Percentiles rank a stretch among this genome's conserved stretches.
Evolutionary conservation across 2,329 filamentous ascomycete genomes (phyloP).

Genomic region (Aspergillus intermedius): DNA sequence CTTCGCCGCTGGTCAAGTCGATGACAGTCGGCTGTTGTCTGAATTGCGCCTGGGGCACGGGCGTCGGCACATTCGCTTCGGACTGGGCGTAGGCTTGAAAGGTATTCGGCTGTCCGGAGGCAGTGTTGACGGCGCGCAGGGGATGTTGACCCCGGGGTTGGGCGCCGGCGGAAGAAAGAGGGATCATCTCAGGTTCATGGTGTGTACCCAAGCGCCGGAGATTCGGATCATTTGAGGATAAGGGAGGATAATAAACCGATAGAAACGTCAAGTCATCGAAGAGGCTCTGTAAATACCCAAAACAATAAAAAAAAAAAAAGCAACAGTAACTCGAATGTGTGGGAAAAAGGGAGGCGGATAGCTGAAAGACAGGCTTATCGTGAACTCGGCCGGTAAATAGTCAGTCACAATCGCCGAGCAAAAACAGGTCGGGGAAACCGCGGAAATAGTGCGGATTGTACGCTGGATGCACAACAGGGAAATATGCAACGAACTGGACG

Average conservation of each 20-base stretch:
- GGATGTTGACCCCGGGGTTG: slow-evolving; percentile 33
- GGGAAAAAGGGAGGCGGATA: neutral
- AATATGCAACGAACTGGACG: too few relatives aligned
- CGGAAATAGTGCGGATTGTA: neutral
- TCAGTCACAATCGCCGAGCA: neutral
- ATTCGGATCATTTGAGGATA: slow-evolving; percentile 18
- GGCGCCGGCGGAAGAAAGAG: slow-evolving; percentile 34
- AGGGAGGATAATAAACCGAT: neutral
- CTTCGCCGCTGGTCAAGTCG: slow-evolving; percentile 28
- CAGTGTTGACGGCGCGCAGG: slow-evolving; percentile 26
- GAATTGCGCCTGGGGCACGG: slow-evolving; percentile 16
- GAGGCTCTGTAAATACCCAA: too few relatives aligned
- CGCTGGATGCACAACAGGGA: neutral
- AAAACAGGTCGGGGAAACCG: neutral
- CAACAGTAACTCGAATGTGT: too few relatives aligned
- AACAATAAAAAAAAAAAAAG: too few relatives aligned
- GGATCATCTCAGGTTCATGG: slow-evolving; percentile 38
- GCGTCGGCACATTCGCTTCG: slow-evolving; percentile 19
- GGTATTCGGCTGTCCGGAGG: slow-evolving; percentile 20
- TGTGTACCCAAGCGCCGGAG: slow-evolving; percentile 23
- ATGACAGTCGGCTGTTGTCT: slow-evolving; percentile 26
- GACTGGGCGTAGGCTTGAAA: slow-evolving; percentile 17
- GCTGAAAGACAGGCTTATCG: neutral
- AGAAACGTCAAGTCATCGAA: neutral
- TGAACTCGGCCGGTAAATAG: neutral